Evolutionary conservation across 2,329 filamentous ascomycete genomes (phyloP).

Genomic region (Alternaria dauci): DNA sequence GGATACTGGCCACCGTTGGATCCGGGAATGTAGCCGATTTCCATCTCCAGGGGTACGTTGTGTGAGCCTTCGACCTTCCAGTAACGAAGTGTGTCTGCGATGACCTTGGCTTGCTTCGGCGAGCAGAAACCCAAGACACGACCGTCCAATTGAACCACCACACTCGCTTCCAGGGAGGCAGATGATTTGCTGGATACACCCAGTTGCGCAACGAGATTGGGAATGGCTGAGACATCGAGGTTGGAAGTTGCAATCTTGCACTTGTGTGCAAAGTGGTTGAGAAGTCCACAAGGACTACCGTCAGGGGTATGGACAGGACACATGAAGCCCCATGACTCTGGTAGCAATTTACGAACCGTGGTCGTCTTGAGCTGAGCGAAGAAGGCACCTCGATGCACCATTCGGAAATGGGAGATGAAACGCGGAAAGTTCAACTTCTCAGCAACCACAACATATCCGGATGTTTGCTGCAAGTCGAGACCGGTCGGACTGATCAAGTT

Average conservation of each 20-base stretch:
- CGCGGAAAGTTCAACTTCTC: constrained; percentile 94
- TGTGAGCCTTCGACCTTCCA: constrained; percentile 94
- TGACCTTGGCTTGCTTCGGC: constrained; percentile 79
- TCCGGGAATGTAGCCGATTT: constrained; percentile 89
- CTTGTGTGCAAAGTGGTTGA: constrained; percentile 96
- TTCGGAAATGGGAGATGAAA: constrained; percentile 98
- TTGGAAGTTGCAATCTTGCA: constrained; percentile 84
- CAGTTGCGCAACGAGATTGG: constrained; percentile 77
- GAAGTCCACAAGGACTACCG: constrained; percentile 89
- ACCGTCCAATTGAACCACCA: constrained; percentile 90
- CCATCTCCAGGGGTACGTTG: constrained; percentile 80
- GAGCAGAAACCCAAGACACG: constrained; percentile 89
- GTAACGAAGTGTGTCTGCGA: constrained; percentile 86
- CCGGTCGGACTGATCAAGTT: constrained; percentile 92
- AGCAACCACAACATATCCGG: constrained; percentile 94
- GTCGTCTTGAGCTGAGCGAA: constrained; percentile 98
- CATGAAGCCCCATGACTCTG: constrained; percentile 94
- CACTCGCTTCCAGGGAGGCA: constrained; percentile 80
- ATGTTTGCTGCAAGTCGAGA: constrained; percentile 91
- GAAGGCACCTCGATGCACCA: constrained; percentile 99
- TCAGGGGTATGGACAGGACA: constrained; percentile 98
- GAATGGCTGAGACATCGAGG: constrained; percentile 77
- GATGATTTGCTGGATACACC: constrained; percentile 80
- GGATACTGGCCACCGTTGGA: constrained; percentile 95
- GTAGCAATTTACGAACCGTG: constrained; percentile 91